Base-by-base conservation (phyloP, 768 basidiomycete genomes). In the Macrolepiota fuliginosa region DNA sequence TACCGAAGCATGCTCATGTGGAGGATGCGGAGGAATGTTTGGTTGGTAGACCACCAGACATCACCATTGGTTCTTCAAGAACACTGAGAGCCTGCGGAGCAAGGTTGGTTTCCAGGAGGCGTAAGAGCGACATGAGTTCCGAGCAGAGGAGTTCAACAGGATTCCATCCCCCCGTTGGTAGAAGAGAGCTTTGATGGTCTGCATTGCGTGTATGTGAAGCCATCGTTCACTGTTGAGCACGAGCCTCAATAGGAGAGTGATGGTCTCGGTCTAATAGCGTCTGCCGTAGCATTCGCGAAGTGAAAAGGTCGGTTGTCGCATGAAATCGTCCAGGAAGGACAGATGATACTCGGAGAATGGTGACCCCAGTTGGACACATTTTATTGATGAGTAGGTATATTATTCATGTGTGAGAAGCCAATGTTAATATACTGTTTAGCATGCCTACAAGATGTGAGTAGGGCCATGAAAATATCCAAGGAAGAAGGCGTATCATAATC, bases 351-450 rank as follows among this genome's bases (percentile, higher is more conserved):
- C 36, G 24, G 53, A 17, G 5, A 10, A 35, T 7, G 35, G 32
- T 19, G 24, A 29, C 55, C 39, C 36, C 25, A 4, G n/a, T n/a
- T 27, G 12, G 19, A 56, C 45, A 42, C 63, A 84, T 89, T 80
- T 98, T 98, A 82, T 97, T 1, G 91, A 77, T 0, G 94, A 95
- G 71, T 98, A 98, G 22, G 96, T 93, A 77, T 98, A 98, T 94
- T 97, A 79, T 99, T 97, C 66, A 98, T 89, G 65, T 96, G 93
- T 69, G 87, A 89, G 40, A 98, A 81, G 67, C 97, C 97, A 61
- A 91, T 83, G 60, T 98, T 96, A 7, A 92, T 92, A 70, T 98
- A 95, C 97, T 97, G 62, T 91, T 93, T 83, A 96, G 88, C 94
- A 98, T 98, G 55, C 92, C 92, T 93, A 64, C 1, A 3, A 27